Evolutionary conservation across 148 eudicot species (phyloP).

Genomic region (Amaranthus palmeri): DNA sequence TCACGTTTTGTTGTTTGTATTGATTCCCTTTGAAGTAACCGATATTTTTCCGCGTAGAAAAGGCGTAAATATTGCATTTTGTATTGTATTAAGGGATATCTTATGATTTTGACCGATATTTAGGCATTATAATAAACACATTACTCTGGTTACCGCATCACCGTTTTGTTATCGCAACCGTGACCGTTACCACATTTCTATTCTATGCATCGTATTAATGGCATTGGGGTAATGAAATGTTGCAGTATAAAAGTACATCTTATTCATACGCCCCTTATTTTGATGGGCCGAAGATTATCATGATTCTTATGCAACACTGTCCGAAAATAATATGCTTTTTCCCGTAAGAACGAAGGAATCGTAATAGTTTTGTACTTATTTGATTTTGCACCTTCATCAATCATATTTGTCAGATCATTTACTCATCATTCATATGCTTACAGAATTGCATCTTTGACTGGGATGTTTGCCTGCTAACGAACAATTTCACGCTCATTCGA

Average conservation of each 20-base stretch:
- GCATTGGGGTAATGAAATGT: too few species aligned
- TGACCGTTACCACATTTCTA: too few species aligned
- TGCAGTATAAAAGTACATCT: not conserved
- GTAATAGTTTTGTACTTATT: not conserved
- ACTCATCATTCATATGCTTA: constrained; percentile 16
- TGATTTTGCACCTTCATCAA: not conserved
- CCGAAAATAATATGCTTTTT: not conserved
- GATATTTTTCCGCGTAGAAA: not conserved
- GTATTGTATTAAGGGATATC: not conserved
- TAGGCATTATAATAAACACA: not conserved
- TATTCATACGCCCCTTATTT: not conserved
- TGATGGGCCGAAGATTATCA: too few species aligned
- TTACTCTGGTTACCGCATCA: not conserved
- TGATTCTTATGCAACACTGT: too few species aligned
- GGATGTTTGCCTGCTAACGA: constrained; percentile 4
- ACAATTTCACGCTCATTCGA: not conserved
- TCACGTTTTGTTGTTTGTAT: not conserved
- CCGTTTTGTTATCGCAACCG: too few species aligned
- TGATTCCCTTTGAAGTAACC: not conserved
- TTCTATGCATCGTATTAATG: too few species aligned
- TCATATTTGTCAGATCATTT: not conserved
- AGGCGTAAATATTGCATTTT: too few species aligned
- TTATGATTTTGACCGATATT: not conserved
- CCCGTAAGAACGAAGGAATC: not conserved
- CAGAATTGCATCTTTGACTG: constrained; percentile 15